phyloP scores from a whole-genome alignment of 1,139 yeast genomes.

The Kluyveromyces marxianus region DNA sequence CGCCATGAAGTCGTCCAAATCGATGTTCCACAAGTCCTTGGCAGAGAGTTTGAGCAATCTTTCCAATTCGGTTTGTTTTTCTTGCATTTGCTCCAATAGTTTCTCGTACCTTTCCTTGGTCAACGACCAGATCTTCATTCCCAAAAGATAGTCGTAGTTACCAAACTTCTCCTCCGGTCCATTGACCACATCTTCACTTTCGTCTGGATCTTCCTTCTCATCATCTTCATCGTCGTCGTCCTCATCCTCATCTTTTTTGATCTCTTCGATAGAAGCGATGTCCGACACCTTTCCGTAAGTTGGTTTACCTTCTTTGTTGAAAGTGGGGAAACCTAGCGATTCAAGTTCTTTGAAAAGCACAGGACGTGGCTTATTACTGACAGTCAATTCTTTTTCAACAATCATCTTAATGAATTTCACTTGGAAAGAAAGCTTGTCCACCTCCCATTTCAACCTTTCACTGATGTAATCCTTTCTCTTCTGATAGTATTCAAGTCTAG shows the following conservation, averaged over 20 bases:
- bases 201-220: conserved; percentile 18
- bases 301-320: conserved; percentile 62
- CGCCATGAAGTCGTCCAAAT: conserved; percentile 62
- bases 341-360: conserved; percentile 58
- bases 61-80: conserved; percentile 66
- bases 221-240: conserved; percentile 34
- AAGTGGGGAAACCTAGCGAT: conserved; percentile 62
- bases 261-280: conserved; percentile 27
- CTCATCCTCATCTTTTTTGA: conserved; percentile 32
- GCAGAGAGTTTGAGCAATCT: conserved; percentile 61
- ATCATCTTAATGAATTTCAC: conserved; percentile 90
- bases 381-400: conserved; percentile 61
- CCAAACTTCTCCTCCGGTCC: conserved; percentile 39
- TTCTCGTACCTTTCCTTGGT: conserved; percentile 84
- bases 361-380: conserved; percentile 68
- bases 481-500: conserved; percentile 85
- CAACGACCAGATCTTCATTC: conserved; percentile 91
- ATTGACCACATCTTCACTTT: conserved; percentile 18
- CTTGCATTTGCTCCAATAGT: conserved; percentile 62
- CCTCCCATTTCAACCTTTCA: conserved; percentile 60
- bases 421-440: conserved; percentile 69
- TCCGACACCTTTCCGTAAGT: conserved; percentile 33
- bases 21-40: conserved; percentile 81
- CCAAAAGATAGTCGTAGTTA: conserved; percentile 66
- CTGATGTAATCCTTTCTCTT: conserved; percentile 79